Evolutionary conservation across 129 eudicot genomes (phyloP).

Genomic region (Rutidosis leptorrhynchoides): DNA sequence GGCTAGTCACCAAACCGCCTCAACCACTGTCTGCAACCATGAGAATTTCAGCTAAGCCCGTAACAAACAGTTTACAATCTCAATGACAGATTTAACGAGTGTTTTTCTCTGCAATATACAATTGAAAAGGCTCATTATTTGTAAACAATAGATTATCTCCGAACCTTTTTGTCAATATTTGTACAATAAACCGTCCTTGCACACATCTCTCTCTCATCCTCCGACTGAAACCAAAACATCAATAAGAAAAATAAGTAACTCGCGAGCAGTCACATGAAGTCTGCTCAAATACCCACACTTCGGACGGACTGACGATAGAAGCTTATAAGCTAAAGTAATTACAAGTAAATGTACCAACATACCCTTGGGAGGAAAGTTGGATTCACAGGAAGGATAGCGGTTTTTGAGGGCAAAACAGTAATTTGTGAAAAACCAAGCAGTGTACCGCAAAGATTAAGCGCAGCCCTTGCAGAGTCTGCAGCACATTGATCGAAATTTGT

Average conservation of each 20-base stretch:
- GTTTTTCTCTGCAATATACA: background rate
- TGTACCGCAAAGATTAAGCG: slow-evolving; percentile 79
- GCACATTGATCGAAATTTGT: slow-evolving; percentile 6
- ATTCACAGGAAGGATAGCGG: slow-evolving; percentile 99
- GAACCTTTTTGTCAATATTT: slow-evolving; percentile 91
- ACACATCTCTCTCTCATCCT: slow-evolving; percentile 99
- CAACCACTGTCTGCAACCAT: too few relatives aligned
- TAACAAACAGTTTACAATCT: background rate
- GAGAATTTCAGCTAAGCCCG: background rate
- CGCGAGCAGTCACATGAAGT: background rate
- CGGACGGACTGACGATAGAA: background rate
- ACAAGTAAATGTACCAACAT: slow-evolving; percentile 8
- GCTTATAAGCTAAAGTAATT: background rate
- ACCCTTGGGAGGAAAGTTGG: slow-evolving; percentile 99
- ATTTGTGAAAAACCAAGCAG: slow-evolving; percentile 76
- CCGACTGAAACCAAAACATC: slow-evolving; percentile 55
- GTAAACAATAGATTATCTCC: background rate
- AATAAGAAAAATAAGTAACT: background rate
- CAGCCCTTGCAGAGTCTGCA: slow-evolving; percentile 80
- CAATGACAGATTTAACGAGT: background rate
- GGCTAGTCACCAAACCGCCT: too few relatives aligned
- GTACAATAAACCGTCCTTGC: slow-evolving; percentile 98
- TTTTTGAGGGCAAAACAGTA: slow-evolving; percentile 93
- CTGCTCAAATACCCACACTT: background rate
- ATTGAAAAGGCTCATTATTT: background rate